Conservation (phyloP, 345 rosid genomes). For the Camelina sativa region DNA sequence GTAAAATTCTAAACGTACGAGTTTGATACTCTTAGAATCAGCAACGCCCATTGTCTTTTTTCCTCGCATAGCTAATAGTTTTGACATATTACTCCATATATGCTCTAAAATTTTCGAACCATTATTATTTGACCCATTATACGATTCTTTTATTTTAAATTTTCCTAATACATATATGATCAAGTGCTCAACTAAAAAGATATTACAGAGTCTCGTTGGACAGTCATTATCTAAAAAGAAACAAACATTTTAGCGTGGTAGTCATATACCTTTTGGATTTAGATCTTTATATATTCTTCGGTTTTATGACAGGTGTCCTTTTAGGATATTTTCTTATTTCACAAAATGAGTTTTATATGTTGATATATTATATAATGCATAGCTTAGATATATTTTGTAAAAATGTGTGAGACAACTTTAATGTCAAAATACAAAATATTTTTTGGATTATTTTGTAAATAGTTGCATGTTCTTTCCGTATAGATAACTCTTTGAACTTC, state of each 20-base stretch:
- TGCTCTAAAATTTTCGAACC: background rate
- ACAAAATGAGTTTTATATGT: background rate
- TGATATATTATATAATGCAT: background rate
- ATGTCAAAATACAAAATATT: background rate
- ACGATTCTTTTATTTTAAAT: background rate
- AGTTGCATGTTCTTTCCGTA: background rate
- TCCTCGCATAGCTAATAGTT: conserved; percentile 5
- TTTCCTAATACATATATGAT: conserved; percentile 8
- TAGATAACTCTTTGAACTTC: background rate
- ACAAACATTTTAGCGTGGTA: conserved; percentile 25
- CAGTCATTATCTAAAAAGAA: conserved; percentile 32
- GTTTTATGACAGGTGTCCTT: background rate
- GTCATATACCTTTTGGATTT: background rate
- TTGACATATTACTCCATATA: background rate
- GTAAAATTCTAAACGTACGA: background rate
- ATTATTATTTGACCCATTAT: conserved; percentile 9
- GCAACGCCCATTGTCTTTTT: background rate
- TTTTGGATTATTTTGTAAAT: background rate
- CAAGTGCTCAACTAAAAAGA: background rate
- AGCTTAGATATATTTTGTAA: background rate
- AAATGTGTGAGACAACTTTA: background rate
- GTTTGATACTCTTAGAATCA: background rate
- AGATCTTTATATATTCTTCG: background rate
- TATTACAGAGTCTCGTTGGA: conserved; percentile 12
- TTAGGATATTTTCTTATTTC: background rate